A percentile compares a stretch with the other conserved stretches of the same genome.
Conservation (phyloP, 345 rosid species). For the Trapa incisa region DNA sequence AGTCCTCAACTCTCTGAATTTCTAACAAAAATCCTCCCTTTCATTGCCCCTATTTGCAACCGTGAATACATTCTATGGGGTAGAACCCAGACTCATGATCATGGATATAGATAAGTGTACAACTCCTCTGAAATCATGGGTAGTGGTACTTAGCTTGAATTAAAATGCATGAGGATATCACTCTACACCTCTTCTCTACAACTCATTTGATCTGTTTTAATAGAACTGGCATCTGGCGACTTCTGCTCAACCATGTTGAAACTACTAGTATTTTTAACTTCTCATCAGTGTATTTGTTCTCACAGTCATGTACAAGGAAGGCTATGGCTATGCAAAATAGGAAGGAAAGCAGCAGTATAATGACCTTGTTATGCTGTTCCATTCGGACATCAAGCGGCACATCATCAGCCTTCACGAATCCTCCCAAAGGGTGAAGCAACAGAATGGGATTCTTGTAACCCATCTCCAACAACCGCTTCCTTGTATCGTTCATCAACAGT, state of each 20-base stretch:
- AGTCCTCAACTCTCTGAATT: neutral
- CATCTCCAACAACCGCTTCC: slow-evolving; percentile 65
- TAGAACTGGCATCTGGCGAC: neutral
- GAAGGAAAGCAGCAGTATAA: neutral
- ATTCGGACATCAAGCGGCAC: slow-evolving; percentile 90
- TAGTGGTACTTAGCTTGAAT: neutral
- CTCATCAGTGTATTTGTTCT: neutral
- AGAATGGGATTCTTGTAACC: slow-evolving; percentile 88
- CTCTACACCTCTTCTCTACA: neutral
- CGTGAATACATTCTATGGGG: neutral
- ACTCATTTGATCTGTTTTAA: neutral
- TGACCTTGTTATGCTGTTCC: slow-evolving; percentile 92
- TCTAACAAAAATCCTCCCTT: neutral
- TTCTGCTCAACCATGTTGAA: neutral
- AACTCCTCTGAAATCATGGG: neutral
- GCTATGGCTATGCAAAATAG: neutral
- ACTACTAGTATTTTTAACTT: neutral
- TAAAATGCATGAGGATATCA: neutral
- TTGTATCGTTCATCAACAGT: slow-evolving; percentile 81
- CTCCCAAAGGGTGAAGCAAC: slow-evolving; percentile 92
- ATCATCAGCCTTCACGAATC: slow-evolving; percentile 86
- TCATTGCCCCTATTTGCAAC: neutral
- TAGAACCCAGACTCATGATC: neutral
- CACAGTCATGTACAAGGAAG: neutral
- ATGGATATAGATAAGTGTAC: slow-evolving; percentile 1